Base-by-base conservation (phyloP, 192 early-diverging fungal species). In the Linnemannia exigua region DNA sequence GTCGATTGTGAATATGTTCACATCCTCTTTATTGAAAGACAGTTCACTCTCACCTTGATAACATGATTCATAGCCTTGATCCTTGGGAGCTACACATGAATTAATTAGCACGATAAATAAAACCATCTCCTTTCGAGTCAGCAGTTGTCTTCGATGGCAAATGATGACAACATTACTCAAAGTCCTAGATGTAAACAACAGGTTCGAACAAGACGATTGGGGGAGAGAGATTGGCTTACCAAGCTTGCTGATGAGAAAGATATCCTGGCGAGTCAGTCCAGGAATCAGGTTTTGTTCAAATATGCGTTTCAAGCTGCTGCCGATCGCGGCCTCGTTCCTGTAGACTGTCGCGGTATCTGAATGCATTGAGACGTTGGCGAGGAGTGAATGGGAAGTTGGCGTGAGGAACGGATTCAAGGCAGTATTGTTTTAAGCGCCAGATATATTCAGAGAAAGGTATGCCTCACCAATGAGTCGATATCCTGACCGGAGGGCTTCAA, bases 171-270 rank as follows among this genome's bases (percentile, higher is more conserved):
- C 46, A 41, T 54, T 12, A 54, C 14, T 31, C 28, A 12, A 15
- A 6, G 1, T 15, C 22, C 31, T 5, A 1, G 46, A 50, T 31
- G 5, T 9, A 25, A 72, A 50, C 12, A 46, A 72, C 41, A 72
- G 16, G 46, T 25, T 20, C 20, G 6, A 22, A 31, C 41, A 47
- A 46, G 19, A 44, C 3, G 9, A 44, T n/a, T n/a, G 41, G 38
- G 36, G 0, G 17, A 33, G 16, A 67, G 2, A 52, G 6, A 3
- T 44, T 9, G 54, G 11, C 47, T 85, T 87, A 89, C 91, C 79
- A 52, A 95, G 88, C 79, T 95, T 95, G 77, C 92, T 94, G 0
- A 91, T 92, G 22, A 95, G 88, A 89, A 94, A 95, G 17, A 95
- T 76, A 52, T 95, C 95, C 35, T 90, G 66, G 16, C 95, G 88